These are phyloP conservation scores for Bipolaris oryzae DNA, from an alignment of 2,329 filamentous ascomycete genomes.

Conservation along the genomic window DNA sequence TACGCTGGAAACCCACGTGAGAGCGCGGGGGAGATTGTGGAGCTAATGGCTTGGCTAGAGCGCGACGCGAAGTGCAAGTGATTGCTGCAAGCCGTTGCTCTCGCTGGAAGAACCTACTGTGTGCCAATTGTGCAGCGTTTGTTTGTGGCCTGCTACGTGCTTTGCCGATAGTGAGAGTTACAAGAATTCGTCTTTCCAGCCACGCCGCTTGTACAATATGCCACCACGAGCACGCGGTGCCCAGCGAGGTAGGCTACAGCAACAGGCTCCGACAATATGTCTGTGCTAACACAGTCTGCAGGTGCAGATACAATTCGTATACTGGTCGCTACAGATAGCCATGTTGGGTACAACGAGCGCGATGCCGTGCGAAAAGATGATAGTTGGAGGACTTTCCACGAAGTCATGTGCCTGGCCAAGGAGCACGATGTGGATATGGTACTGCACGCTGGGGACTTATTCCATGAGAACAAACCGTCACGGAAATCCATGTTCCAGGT, in stretches of 20 bases:
- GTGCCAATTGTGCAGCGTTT: background rate
- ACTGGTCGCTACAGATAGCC: slow-evolving; percentile 92
- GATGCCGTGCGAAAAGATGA: slow-evolving; percentile 95
- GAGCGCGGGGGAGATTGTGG: slow-evolving; percentile 19
- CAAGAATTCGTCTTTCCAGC: background rate
- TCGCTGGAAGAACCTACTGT: background rate
- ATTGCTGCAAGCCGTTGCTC: slow-evolving; percentile 2
- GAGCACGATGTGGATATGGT: slow-evolving; percentile 97
- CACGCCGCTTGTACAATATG: slow-evolving; percentile 22
- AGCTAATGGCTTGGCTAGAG: slow-evolving; percentile 34
- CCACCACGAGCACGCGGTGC: slow-evolving; percentile 33
- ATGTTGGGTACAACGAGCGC: slow-evolving; percentile 95
- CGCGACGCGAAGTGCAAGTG: slow-evolving; percentile 31
- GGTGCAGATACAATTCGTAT: slow-evolving; percentile 88
- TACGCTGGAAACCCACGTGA: slow-evolving; percentile 34
- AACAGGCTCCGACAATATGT: background rate
- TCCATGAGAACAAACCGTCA: slow-evolving; percentile 97
- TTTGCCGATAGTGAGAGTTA: background rate
- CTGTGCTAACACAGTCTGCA: slow-evolving; percentile 30
- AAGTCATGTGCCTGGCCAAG: slow-evolving; percentile 88
- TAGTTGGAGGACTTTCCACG: slow-evolving; percentile 95
- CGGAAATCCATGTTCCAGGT: slow-evolving; percentile 96
- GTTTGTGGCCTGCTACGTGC: background rate
- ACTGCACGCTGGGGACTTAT: slow-evolving; percentile 89
- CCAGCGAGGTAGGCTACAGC: slow-evolving; percentile 35